Conservation (phyloP, 371 early-diverging fungal species). For the Entomophthora muscae region DNA sequence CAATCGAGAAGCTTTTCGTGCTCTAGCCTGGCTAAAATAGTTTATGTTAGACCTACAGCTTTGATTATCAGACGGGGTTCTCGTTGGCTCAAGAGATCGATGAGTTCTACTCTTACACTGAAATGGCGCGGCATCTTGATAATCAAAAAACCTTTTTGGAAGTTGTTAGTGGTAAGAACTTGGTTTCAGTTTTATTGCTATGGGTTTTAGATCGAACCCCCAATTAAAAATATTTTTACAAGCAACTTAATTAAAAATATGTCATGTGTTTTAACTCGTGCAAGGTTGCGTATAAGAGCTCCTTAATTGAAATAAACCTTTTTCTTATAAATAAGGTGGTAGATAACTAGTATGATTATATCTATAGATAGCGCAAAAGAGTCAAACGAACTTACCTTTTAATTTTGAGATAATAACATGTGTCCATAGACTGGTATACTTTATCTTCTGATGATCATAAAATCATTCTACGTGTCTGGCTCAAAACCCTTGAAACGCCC, state of each 20-base stretch:
- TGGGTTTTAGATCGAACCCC: too few species aligned
- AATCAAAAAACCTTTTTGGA: neutral
- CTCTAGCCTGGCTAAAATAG: neutral
- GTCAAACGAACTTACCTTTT: too few species aligned
- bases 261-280: too few species aligned
- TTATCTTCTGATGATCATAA: neutral
- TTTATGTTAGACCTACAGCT: neutral
- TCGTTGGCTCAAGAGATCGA: slow-evolving; percentile 2
- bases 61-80: neutral
- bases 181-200: too few species aligned
- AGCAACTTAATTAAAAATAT: too few species aligned
- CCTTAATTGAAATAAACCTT: too few species aligned
- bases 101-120: slow-evolving; percentile 7
- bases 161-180: neutral
- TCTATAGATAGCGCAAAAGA: too few species aligned
- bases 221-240: too few species aligned
- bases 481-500: neutral
- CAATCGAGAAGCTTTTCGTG: neutral
- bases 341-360: too few species aligned
- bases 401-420: too few species aligned
- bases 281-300: too few species aligned
- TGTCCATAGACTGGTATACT: slow-evolving; percentile 8
- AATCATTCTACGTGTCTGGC: neutral
- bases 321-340: too few species aligned
- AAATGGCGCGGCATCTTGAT: neutral